Evolutionary conservation across 2,329 filamentous ascomycete species (phyloP), one percentile per base, ranked within the genome.

Genomic region (Pyrenophora graminea): DNA sequence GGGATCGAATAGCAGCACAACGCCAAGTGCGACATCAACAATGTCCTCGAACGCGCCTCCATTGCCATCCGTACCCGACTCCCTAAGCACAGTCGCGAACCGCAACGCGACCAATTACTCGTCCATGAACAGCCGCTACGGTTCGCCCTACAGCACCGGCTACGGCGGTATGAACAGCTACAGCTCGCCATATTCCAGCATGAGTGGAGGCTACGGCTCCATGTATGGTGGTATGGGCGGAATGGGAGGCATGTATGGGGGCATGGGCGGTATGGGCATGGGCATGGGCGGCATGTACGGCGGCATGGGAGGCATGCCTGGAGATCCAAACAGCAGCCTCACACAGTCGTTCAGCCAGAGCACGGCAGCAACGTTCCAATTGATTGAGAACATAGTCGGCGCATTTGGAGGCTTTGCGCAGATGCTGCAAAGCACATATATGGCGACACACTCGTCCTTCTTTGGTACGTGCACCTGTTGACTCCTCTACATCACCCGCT

Each of bases 341-440:
- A 97, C 93, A n/a, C 90, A 95, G 70, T 88, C 90, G 45, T 97
- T 97, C 80, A 90, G 87, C 71, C 92, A 96, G 74, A 94, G 89
- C 78, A 99, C 95, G 0, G 90, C 94, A 65, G 90, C 93, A 9
- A 99, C 94, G 0, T 99, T 99, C 70, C 94, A 97, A 79, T 91
- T 99, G 82, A 91, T 99, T 44, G 94, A 99, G 77, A 94, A 92
- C 63, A 89, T 99, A 51, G 94, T 99, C 12, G 90, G 91, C 19
- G 92, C 94, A 2, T 99, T 99, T 79, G 92, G 92, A 17, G 94
- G 95, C 0, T 97, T 99, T 71, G 91, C 95, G 10, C 94, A 99
- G 79, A 99, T 99, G 94, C 82, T 99, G 23, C 94, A 99, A 77
- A 97, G 94, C 79, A 97, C 94, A 9, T 99, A 97, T 68, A 99